Percentiles rank a stretch among this genome's conserved stretches.
Evolutionary conservation across 495 filamentous ascomycete species (phyloP).

Genomic region (Tuber borchii): DNA sequence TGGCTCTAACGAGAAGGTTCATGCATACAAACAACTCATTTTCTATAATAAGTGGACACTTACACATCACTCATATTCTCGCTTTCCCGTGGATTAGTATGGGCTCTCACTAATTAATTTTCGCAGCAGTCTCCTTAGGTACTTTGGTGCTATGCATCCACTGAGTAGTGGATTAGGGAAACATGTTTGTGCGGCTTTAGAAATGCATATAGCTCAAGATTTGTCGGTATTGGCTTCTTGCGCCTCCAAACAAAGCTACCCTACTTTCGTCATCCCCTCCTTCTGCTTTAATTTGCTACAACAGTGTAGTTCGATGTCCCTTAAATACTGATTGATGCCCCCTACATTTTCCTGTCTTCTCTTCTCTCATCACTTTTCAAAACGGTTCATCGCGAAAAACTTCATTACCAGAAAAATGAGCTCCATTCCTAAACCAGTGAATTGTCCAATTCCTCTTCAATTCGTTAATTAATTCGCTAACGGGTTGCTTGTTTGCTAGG

Average conservation of each 20-base stretch:
- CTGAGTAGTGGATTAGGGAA: neutral
- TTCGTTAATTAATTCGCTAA: neutral
- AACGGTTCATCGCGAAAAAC: neutral
- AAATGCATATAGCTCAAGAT: neutral
- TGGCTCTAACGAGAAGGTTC: neutral
- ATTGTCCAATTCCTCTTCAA: constrained; percentile 7
- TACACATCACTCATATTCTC: neutral
- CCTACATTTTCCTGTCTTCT: constrained; percentile 11
- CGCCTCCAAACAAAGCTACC: neutral
- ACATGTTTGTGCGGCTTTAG: neutral
- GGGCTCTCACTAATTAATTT: neutral
- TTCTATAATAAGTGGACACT: neutral
- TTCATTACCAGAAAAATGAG: constrained; percentile 32
- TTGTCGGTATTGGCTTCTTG: neutral
- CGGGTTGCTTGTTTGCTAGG: constrained; percentile 19
- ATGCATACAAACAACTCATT: neutral
- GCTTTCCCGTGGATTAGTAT: neutral
- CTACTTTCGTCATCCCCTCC: neutral
- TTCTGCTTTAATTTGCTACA: neutral
- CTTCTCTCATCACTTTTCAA: constrained; percentile 6
- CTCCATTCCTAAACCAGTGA: constrained; percentile 27
- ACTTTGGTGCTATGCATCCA: neutral
- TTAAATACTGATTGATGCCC: constrained; percentile 16
- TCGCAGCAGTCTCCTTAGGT: neutral
- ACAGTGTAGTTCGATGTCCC: neutral